Base-by-base conservation (phyloP, 108 stramenopile species). In the Cyclotella choctawhatcheeana region DNA sequence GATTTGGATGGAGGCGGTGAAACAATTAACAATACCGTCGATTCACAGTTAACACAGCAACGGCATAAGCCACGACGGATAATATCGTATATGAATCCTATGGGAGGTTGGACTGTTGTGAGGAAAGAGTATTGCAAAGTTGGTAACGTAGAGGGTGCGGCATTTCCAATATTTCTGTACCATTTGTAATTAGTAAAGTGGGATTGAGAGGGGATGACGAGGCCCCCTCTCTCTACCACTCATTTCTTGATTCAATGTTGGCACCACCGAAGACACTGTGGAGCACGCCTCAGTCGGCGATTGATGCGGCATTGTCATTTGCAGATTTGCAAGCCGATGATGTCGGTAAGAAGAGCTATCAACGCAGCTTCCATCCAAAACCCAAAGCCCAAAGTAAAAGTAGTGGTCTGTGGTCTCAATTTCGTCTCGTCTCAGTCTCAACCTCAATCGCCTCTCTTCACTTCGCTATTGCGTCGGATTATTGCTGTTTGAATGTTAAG, bases 1-100 rank as follows among this genome's bases (percentile, higher is more conserved):
- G n/a, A n/a, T n/a, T n/a, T n/a, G n/a, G 25, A 0, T 13, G 63
- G 14, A 3, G 3, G 50, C 27, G 51, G 35, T 34, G 21, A 35
- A 2, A 24, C 13, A n/a, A 35, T 32, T 10, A 16, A 37, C 53
- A 13, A 26, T 50, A 18, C 24, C 22, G 32, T 1, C 29, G 53
- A 5, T 20, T 10, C 52, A 52, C 1, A 33, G 20, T 14, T 45
- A 35, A 21, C 22, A 21, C 34, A 58, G 20, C 0, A 61, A 32
- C 44, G 26, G 8, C 48, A 58, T 48, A 64, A 73, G 22, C 62
- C 26, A 34, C 54, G 69, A 40, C 71, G 74, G 12, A 74, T 90
- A n/a, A 82, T 88, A 18, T 87, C 85, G 10, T 93, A 89, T 83
- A 93, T 93, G 92, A 54, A 85, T 17, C 88, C 88, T 27, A 73